Evolutionary conservation across 345 rosid species (phyloP), one percentile per base, ranked within the genome.

Genomic region (Fremontodendron californicum): DNA sequence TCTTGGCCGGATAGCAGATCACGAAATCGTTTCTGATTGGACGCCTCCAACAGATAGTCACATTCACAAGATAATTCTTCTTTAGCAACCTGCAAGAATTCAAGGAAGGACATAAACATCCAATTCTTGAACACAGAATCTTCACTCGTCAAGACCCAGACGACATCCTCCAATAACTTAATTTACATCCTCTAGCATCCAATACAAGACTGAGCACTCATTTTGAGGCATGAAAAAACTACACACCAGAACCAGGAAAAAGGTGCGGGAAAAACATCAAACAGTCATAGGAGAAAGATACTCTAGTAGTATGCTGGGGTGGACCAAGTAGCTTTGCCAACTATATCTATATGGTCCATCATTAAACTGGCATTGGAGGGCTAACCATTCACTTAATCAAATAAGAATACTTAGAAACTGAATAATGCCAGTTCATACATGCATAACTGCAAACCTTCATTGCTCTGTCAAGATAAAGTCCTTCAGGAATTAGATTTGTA

Each of bases 1-100:
- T 88, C 77, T 29, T 75, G 77, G 78, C 71, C 75, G 39, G 90
- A 80, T 27, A 96, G 86, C 79, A 92, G 82, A 31, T 90, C 81
- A 60, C 85, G 83, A 77, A 96, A 93, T 40, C 85, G 86, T 84
- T 93, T 96, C 89, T 93, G 95, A 85, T 91, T 93, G 25, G 77
- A 77, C 74, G 98, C 97, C 87, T 96, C 99, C 61, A 93, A 76
- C 68, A 84, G 90, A 78, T 93, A 96, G 91, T 93, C 94, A 87
- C 99, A 96, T 77, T 96, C 99, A 48, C 89, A 87, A 71, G 97
- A 87, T 77, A 93, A 81, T 85, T 96, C 99, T 78, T 91, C 95
- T 87, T 88, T 93, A 9, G 99, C 98, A 60, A 96, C 99, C 98
- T 95, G 81, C 72, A 77, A 73, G 79, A 13, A 42, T 13, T 49